Base-by-base conservation (phyloP, 129 eudicot species). In the Chrysanthemum seticuspe region DNA sequence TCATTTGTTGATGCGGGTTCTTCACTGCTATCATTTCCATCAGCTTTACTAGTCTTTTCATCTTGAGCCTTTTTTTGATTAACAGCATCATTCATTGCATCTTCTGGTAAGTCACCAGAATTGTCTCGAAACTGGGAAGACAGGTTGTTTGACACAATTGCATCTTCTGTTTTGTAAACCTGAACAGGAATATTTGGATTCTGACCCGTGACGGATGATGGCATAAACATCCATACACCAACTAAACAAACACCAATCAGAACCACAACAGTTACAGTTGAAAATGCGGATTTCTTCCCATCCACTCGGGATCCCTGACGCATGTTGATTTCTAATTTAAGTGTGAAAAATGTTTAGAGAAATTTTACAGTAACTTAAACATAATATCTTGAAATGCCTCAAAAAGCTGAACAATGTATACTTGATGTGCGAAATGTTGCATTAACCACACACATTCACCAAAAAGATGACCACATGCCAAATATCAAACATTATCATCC, bases 101-200 rank as follows among this genome's bases (percentile, higher is more conserved):
- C 84, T 49, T 71, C 83, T 19, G 82, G 76, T 60, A 78, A 70
- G 68, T 81, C 88, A 65, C 88, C 88, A 14, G 85, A 62, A 76
- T 76, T 72, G 45, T 85, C 89, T 78, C 81, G 77, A 78, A 70
- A 85, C 55, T 72, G 86, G 10, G 69, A 62, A 25, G 83, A 62
- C 2, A 65, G 52, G n/a, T 31, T 82, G n/a, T 74, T 67, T 14
- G 61, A 70, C 40, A 78, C 78, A 77, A 75, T 81, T 12, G 71
- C 34, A 19, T 68, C 13, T 27, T 50, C 65, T 36, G 76, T 62
- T 62, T 69, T 51, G 23, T 76, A 68, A 49, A 61, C 73, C 75
- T 55, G 75, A 62, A 73, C 61, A 15, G 76, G 23, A 71, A 78
- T 13, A 19, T 50, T 74, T 29, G 44, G 21, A 62, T 55, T 77